A percentile compares a stretch with the other conserved stretches of the same genome.
Conservation (phyloP, 1,284 basidiomycete species). For the Entoloma clypeatum region DNA sequence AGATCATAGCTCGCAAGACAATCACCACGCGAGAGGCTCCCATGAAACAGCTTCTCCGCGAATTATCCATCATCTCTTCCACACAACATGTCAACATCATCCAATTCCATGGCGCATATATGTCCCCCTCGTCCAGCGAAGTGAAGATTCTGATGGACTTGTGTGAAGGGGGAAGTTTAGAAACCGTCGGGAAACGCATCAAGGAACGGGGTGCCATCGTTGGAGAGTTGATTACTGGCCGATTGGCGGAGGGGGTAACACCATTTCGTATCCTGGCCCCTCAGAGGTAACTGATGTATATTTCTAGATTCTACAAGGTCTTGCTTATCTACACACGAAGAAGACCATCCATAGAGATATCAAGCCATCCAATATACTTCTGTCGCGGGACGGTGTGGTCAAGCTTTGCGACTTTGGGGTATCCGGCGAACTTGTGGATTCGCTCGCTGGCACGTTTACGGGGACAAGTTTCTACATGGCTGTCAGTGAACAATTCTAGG, state of each 20-base stretch:
- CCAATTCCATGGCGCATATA: slow-evolving; percentile 91
- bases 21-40: slow-evolving; percentile 95
- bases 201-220: slow-evolving; percentile 78
- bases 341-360: slow-evolving; percentile 97
- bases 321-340: slow-evolving; percentile 88
- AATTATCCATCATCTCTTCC: slow-evolving; percentile 86
- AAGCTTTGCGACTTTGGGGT: slow-evolving; percentile 97
- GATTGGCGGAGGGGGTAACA: slow-evolving; percentile 85
- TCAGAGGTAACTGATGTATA: slow-evolving; percentile 9
- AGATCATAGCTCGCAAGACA: slow-evolving; percentile 92
- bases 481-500: slow-evolving; percentile 46
- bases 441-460: slow-evolving; percentile 91
- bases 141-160: slow-evolving; percentile 97
- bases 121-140: slow-evolving; percentile 88
- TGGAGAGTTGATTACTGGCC: slow-evolving; percentile 89
- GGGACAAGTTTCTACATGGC: slow-evolving; percentile 99
- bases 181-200: slow-evolving; percentile 84
- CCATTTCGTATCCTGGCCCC: slow-evolving; percentile 2
- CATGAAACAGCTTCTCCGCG: slow-evolving; percentile 88
- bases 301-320: slow-evolving; percentile 78
- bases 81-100: slow-evolving; percentile 89
- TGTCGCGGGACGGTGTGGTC: slow-evolving; percentile 83
- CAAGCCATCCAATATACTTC: slow-evolving; percentile 93
- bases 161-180: slow-evolving; percentile 86
- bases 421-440: slow-evolving; percentile 90